phyloP scores from a whole-genome alignment of 768 basidiomycete species.

The Gyrodon lividus region DNA sequence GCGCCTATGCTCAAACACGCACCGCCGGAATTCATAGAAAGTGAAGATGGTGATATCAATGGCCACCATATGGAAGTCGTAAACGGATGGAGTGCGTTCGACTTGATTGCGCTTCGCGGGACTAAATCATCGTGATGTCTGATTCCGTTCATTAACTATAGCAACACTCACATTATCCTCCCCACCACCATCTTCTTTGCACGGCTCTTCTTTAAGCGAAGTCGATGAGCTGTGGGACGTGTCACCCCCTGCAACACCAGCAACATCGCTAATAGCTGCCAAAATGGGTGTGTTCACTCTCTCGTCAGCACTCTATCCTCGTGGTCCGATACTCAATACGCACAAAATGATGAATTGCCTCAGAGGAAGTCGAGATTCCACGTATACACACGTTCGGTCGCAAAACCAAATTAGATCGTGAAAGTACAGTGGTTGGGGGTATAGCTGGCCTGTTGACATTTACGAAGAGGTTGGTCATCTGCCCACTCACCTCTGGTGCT shows the following conservation, averaged over 20 bases:
- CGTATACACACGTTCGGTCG: conserved; percentile 47
- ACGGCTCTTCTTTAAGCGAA: conserved; percentile 41
- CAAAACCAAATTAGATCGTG: conserved; percentile 13
- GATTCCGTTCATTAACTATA: conserved; percentile 10
- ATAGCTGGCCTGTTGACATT: conserved; percentile 13
- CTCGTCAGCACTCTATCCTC: background rate
- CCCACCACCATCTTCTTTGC: conserved; percentile 34
- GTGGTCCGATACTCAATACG: background rate
- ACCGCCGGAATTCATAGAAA: conserved; percentile 29
- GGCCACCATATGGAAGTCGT: conserved; percentile 55
- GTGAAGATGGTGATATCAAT: conserved; percentile 45
- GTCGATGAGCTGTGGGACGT: conserved; percentile 52
- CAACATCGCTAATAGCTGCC: conserved; percentile 38
- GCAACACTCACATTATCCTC: conserved; percentile 41
- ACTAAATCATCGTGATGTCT: background rate
- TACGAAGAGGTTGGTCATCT: conserved; percentile 22
- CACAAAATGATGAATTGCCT: conserved; percentile 1
- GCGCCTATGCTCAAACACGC: conserved; percentile 23
- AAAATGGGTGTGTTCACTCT: conserved; percentile 46
- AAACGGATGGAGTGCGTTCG: conserved; percentile 61
- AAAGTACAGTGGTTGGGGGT: background rate
- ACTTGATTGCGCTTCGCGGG: background rate
- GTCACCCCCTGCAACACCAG: conserved; percentile 46
- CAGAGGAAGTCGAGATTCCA: conserved; percentile 56
- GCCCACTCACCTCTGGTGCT: conserved; percentile 10